phyloP scores from a whole-genome alignment of 257 asterid genomes.

The Mentha longifolia region DNA sequence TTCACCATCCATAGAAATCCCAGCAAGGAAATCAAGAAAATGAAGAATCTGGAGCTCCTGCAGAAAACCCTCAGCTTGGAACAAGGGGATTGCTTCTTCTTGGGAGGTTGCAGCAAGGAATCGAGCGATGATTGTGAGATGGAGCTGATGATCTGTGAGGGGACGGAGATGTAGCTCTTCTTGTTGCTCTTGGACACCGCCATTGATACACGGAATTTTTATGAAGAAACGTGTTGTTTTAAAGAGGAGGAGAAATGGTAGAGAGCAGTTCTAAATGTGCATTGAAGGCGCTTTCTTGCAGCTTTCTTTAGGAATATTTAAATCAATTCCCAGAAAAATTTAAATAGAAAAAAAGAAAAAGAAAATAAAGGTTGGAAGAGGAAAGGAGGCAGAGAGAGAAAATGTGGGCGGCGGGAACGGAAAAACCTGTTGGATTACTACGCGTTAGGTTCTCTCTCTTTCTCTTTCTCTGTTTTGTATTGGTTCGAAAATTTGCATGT shows the following conservation, averaged over 20 bases:
- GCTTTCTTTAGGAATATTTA: conserved; percentile 37
- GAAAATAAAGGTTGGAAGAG: not conserved
- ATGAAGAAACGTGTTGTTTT: not conserved
- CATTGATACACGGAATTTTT: conserved; percentile 36
- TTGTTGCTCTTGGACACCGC: conserved; percentile 61
- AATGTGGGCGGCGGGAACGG: conserved; percentile 46
- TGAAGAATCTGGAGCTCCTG: conserved; percentile 53
- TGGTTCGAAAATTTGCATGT: too few species aligned
- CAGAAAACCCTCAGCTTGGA: conserved; percentile 44
- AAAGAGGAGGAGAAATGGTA: not conserved
- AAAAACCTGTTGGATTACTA: not conserved
- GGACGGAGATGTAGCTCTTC: conserved; percentile 72
- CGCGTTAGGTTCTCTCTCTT: too few species aligned
- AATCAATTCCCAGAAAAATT: not conserved
- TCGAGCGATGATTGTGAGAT: conserved; percentile 73
- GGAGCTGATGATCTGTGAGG: conserved; percentile 70
- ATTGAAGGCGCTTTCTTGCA: not conserved
- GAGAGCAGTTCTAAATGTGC: not conserved
- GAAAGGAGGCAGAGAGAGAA: conserved; percentile 42
- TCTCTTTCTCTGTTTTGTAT: too few species aligned
- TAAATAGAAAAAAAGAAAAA: not conserved
- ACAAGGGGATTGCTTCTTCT: conserved; percentile 46
- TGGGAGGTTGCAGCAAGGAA: conserved; percentile 61
- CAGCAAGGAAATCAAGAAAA: conserved; percentile 46
- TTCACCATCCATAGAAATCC: conserved; percentile 47